Base-by-base conservation (phyloP, 805 yeast genomes). In the Cyberlindnera subsufficiens region DNA sequence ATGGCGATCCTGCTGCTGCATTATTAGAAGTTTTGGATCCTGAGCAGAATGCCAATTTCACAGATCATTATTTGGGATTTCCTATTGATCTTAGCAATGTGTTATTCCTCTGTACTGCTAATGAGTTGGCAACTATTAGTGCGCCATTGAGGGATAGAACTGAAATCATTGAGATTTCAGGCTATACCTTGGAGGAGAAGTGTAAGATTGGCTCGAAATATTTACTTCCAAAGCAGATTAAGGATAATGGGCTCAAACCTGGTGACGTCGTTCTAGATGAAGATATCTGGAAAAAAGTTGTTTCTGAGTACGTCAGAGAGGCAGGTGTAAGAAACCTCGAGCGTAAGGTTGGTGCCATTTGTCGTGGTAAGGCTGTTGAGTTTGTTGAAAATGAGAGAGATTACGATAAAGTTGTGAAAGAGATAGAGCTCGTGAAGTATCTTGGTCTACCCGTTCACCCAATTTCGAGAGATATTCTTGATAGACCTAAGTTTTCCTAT, bases 1-100 rank as follows among this genome's bases (percentile, higher is more conserved):
- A 81, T 53, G 96, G 96, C 9, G 96, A 88, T 55, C 96, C 96
- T 1, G 82, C 89, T 15, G 95, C 95, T 30, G 96, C 96, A 0
- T 68, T 88, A 53, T 69, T 88, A 46, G 96, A 88, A 61, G 90
- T 88, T 1, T 70, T 88, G 46, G 96, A 88, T 56, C 96, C 96
- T 0, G 96, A 88, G 59, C 96, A 88, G 58, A 88, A 88, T 61
- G 63, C 68, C 30, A 69, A 77, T 29, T 88, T 87, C 63, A 76
- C 75, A 32, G 96, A 88, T 63, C 95, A 86, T 59, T 88, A 85
- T 59, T 63, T 88, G 42, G 93, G 93, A 5, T 83, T 88, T 64
- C 95, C 96, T 0, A 71, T 88, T 17, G 96, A 88, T 58, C 65
- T 88, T 50, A 84, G 95, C 5, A 86, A 85, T 52, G 83, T 86